Evolutionary conservation across 257 asterid species (phyloP), one percentile per base, ranked within the genome.

Genomic region (Handroanthus guayacan): DNA sequence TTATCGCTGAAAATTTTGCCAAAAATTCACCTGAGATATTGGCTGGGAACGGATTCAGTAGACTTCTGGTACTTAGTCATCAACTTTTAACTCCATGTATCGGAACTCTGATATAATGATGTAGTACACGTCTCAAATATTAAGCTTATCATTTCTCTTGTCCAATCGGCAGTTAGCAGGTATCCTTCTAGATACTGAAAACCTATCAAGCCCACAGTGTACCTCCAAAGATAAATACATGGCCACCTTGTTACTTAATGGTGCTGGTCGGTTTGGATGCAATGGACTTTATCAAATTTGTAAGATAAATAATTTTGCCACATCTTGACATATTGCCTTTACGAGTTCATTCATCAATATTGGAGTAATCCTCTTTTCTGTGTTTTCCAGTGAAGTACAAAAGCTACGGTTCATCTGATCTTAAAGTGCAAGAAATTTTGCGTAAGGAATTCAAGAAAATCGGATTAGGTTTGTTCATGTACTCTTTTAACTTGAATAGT

Each of bases 211-310:
- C 72, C 70, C 88, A 38, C 69, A 73, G 5, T 82, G 90, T 76
- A 86, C 95, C 18, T 79, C 90, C 31, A 89, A 87, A 84, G 98
- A 93, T 82, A 84, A 87, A 73, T 91, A 89, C 92, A 87, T 89
- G 84, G 90, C 93, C 17, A 91, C 97, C 38, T 81, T 93, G 85
- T 85, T 93, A 79, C 85, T 93, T 48, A 84, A 86, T 82, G 97
- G 96, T 43, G 98, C 97, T 65, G 98, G 97, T 68, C 89, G 95
- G 62, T 93, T 76, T 79, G 98, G 98, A 77, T 89, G 88, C 75
- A 77, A 83, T 36, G 97, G 98, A 63, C 92, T 93, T 74, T 86
- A 89, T 81, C 88, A 91, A 84, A 89, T 89, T 11, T 69, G 97
- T 90, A 85, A 79, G 93, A 73, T 47, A 65, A 39, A 43, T 63